Percentiles rank a stretch among this genome's conserved stretches.
phyloP scores from a whole-genome alignment of 176 grass and related monocot species.

The Dactylis glomerata region DNA sequence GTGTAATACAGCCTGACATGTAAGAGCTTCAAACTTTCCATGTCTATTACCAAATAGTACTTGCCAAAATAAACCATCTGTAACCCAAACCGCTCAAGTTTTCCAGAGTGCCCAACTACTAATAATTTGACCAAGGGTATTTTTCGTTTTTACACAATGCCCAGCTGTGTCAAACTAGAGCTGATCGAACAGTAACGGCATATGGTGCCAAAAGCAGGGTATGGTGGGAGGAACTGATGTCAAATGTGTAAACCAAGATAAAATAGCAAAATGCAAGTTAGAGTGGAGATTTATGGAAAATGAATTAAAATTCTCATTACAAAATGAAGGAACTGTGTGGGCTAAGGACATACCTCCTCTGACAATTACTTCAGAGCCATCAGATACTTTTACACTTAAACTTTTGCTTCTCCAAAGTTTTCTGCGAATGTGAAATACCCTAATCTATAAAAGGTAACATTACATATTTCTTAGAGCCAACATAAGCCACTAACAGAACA shows the following conservation, averaged over 20 bases:
- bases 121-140: background rate
- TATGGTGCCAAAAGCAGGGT: background rate
- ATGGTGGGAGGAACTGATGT: background rate
- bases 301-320: background rate
- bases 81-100: background rate
- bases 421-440: background rate
- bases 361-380: background rate
- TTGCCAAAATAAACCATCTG: background rate
- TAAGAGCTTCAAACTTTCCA: background rate
- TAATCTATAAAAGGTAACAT: background rate
- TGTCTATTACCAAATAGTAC: background rate
- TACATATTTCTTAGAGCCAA: background rate
- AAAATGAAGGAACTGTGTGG: background rate
- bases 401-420: background rate
- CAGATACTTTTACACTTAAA: background rate
- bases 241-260: background rate
- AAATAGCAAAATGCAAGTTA: background rate
- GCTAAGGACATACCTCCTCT: background rate
- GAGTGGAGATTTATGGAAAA: background rate
- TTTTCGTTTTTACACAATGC: background rate
- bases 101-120: background rate
- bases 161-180: background rate
- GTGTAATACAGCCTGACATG: background rate
- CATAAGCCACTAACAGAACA: background rate
- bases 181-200: background rate